Conservation (phyloP, 1,139 yeast genomes). For the Pichia terricola region DNA sequence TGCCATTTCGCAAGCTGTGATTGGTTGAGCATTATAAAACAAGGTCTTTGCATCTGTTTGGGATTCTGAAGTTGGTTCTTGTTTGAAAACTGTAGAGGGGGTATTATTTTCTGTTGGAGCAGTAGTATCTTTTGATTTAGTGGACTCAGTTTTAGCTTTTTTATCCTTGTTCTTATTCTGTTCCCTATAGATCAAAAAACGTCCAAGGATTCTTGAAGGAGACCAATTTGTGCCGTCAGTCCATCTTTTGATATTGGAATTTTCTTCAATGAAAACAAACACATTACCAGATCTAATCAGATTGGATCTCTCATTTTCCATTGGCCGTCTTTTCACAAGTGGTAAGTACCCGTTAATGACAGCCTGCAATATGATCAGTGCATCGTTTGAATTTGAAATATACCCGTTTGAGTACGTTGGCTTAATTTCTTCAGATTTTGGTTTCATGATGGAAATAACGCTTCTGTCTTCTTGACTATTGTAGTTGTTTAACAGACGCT, state of each 20-base stretch:
- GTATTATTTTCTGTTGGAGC: too few relatives aligned
- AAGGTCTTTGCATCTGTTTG: neutral
- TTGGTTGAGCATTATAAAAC: conserved; percentile 3
- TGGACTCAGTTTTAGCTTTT: too few relatives aligned
- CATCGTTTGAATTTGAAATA: conserved; percentile 76
- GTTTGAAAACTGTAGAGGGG: too few relatives aligned
- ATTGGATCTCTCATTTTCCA: conserved; percentile 60
- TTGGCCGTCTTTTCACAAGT: conserved; percentile 72
- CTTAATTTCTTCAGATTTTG: neutral
- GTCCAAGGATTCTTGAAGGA: conserved; percentile 76
- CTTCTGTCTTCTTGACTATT: too few relatives aligned
- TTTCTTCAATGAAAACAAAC: conserved; percentile 76
- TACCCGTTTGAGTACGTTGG: conserved; percentile 62
- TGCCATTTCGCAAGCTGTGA: conserved; percentile 15
- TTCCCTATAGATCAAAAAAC: conserved; percentile 76
- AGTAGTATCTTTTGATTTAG: too few relatives aligned
- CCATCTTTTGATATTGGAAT: conserved; percentile 73
- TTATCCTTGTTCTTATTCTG: neutral
- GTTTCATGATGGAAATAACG: neutral
- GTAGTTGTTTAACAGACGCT: too few relatives aligned
- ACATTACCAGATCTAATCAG: conserved; percentile 71
- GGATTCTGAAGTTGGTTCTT: neutral
- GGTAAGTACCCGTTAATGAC: conserved; percentile 52
- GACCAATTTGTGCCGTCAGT: conserved; percentile 93
- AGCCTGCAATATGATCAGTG: conserved; percentile 73